These are phyloP conservation scores for Pythium rhizo-oryzae DNA, from an alignment of 352 stramenopile genomes.

Conservation along the genomic window DNA sequence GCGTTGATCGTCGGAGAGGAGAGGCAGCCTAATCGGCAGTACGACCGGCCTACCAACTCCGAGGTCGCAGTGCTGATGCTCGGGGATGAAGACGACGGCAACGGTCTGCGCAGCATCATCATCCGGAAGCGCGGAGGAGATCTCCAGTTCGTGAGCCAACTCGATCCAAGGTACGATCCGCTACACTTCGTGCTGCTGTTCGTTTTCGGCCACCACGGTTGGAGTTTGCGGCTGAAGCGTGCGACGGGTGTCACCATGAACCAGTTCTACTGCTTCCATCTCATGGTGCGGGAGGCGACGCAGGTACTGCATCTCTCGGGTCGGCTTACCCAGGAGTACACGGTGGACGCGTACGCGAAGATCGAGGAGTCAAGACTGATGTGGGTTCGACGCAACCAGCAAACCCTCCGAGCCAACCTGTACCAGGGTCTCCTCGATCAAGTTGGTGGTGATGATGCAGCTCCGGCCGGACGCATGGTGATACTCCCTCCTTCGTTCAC, in stretches of 20 bases:
- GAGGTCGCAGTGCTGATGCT: slow-evolving; percentile 16
- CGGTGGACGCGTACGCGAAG: slow-evolving; percentile 25
- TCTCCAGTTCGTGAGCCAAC: slow-evolving; percentile 9
- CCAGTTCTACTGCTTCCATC: slow-evolving; percentile 21
- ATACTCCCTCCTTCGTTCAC: slow-evolving; percentile 19
- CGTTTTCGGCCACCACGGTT: not conserved
- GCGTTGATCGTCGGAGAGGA: slow-evolving; percentile 14
- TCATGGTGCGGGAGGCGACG: not conserved
- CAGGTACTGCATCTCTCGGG: slow-evolving; percentile 17
- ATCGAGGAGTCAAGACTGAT: slow-evolving; percentile 24
- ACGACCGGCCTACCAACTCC: slow-evolving; percentile 3
- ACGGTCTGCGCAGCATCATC: slow-evolving; percentile 3
- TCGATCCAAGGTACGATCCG: slow-evolving; percentile 10
- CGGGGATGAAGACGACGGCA: slow-evolving; percentile 7
- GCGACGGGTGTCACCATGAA: slow-evolving; percentile 13
- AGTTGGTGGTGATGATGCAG: slow-evolving; percentile 2
- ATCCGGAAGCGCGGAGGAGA: slow-evolving; percentile 2
- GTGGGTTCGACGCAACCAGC: slow-evolving; percentile 20
- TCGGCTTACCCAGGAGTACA: slow-evolving; percentile 24
- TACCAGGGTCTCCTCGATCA: slow-evolving; percentile 17
- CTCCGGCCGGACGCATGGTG: not conserved
- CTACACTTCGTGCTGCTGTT: slow-evolving; percentile 20
- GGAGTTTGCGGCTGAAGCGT: slow-evolving; percentile 11
- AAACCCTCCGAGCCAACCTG: slow-evolving; percentile 8
- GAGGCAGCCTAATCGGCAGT: slow-evolving; percentile 3